Evolutionary conservation across 75 land plant species (phyloP), one percentile per base, ranked within the genome.

Genomic region (Picea glauca): DNA sequence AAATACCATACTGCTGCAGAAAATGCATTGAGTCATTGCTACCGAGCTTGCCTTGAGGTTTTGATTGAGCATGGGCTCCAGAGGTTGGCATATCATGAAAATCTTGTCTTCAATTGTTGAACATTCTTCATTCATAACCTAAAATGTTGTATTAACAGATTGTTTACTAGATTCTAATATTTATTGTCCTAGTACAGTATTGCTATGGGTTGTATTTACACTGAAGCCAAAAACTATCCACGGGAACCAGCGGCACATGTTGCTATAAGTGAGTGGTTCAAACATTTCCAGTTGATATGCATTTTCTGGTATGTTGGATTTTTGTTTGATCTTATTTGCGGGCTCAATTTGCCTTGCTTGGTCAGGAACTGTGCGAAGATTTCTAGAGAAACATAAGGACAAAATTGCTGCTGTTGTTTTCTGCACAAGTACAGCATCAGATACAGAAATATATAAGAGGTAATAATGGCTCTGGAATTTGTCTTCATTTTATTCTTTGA

Each of bases 1-100:
- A 95, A 95, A 82, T 97, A 97, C 78, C 99, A 97, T 70, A 97
- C 99, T 77, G 99, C 99, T 82, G 99, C 99, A 66, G 99, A 97
- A 84, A 97, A 97, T 91, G 98, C 99, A 33, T 84, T 97, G n/a
- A 97, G 99, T 80, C 99, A 97, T 74, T 97, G 98, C 84, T 97
- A 97, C 61, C 90, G 99, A 18, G 91, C 99, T 80, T 97, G 99
- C 80, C 90, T 97, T 78, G 99, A 97, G 79, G 88, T 93, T 70
- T 88, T 97, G 40, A 93, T 93, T 78, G 99, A 97, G 62, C 89
- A 93, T 81, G 95, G 89, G 31, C 91, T 97, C 54, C 82, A 83
- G 64, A 97, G 99, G 99, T 96, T 70, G 60, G 81, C 8, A 18
- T 62, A 35, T 26, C 38, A n/a, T 8, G 15, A 54, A 18, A 76